These are phyloP conservation scores for Fragaria nilgerrensis DNA, from an alignment of 306 rosid species.

Conservation along the genomic window DNA sequence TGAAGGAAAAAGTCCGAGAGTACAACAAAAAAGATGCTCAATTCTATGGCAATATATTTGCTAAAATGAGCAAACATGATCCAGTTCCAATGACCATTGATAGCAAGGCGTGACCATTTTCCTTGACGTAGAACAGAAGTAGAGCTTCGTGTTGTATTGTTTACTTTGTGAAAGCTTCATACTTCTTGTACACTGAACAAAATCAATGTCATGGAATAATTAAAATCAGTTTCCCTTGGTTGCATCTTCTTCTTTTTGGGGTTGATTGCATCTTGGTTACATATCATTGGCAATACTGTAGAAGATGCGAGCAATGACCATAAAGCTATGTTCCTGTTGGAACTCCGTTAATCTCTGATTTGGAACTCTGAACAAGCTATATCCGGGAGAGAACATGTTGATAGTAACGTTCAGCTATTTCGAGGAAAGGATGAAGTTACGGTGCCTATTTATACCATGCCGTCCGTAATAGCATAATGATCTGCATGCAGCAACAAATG, in stretches of 20 bases:
- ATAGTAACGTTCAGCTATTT: too few species aligned
- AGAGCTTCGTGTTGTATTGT: background rate
- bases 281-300: too few species aligned
- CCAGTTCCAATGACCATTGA: constrained; percentile 54
- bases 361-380: too few species aligned
- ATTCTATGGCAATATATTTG: constrained; percentile 41
- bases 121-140: background rate
- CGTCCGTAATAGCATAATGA: too few species aligned
- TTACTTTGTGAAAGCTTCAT: background rate
- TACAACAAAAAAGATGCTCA: constrained; percentile 45
- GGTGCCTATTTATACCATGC: too few species aligned
- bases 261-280: too few species aligned
- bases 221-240: background rate
- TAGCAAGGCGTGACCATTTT: constrained; percentile 42
- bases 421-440: too few species aligned
- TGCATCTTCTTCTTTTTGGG: background rate
- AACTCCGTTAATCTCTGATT: too few species aligned
- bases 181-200: background rate
- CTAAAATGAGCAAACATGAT: constrained; percentile 57
- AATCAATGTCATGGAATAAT: background rate
- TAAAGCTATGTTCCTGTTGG: too few species aligned
- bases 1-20: constrained; percentile 40
- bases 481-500: too few species aligned
- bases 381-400: too few species aligned
- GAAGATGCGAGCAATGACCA: too few species aligned